Evolutionary conservation across 2,329 filamentous ascomycete species (phyloP), one percentile per base, ranked within the genome.

Genomic region (Fusarium miscanthi): DNA sequence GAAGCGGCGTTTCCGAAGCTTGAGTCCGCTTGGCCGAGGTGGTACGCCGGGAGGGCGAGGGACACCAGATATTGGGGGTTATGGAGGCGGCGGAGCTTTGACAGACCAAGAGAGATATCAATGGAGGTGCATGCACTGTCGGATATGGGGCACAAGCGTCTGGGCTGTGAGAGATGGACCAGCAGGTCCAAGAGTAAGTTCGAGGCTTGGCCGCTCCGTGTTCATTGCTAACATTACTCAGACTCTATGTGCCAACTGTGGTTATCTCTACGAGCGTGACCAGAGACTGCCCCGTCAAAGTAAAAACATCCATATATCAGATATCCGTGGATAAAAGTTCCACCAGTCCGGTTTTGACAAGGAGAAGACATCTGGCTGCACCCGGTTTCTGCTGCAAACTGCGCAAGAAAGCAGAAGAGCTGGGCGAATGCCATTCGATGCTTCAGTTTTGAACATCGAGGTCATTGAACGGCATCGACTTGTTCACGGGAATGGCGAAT

Each of bases 151-250:
- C 21, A 92, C 92, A 53, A 93, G 94, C 33, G 94, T 98, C 13
- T 99, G 96, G 96, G 95, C 94, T 53, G 95, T 98, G 6, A 88
- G 96, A 76, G 95, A 98, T 82, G 96, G 96, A 30, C 96, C 96
- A 19, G 86, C 89, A 60, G 95, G 95, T 60, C 89, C 93, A 72
- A 92, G 93, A 82, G 94, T 96, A 85, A 87, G 93, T 80, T 21
- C 63, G 56, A 45, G 13, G 59, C 54, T 38, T 40, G 23, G 33
- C 33, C 19, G 16, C 23, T 53, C 33, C 13, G 31, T 40, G 38
- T n/a, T 53, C 43, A 31, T 51, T 60, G 25, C 73, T 76, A 57
- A 63, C 49, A 72, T 62, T 16, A 25, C 66, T 35, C 74, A 95
- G 93, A 92, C 93, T 35, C 89, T 98, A 8, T 98, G 95, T 84